Base-by-base conservation (phyloP, 805 yeast genomes). In the Metschnikowia hibisci region DNA sequence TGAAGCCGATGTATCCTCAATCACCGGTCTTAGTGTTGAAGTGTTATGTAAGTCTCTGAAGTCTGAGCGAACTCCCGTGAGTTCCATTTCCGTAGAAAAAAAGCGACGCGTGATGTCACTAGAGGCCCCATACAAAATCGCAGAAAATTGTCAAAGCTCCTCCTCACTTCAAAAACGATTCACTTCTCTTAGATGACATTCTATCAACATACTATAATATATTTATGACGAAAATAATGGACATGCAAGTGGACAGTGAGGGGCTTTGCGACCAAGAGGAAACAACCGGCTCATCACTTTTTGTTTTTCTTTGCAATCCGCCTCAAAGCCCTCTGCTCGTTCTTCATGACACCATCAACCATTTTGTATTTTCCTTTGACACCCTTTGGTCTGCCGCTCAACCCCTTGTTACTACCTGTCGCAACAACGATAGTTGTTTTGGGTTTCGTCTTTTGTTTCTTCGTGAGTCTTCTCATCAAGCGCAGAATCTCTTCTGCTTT, bases 341-440 rank as follows among this genome's bases (percentile, higher is more conserved):
- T 93, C 86, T 93, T 93, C 84, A 88, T 74, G 15, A 83, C 87
- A 74, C 98, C 98, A 68, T 93, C 99, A 55, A 93, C 98, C 99
- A 93, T 93, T 83, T 87, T 93, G 73, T 93, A 93, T 64, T 87
- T 89, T 69, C 99, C 99, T 66, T 82, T 88, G 54, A 93, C 81
- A 64, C 99, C 99, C 69, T 80, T 84, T 32, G 99, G 99, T 72
- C 99, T 84, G 43, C 99, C 99, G 54, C 86, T 73, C 41, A 90
- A 69, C 46, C 96, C 96, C 63, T 73, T 85, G 66, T 93, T 90
- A 29, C 72, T 63, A 58, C 98, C 98, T 39, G 73, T 69, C 8
- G 99, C 98, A 54, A 81, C 89, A 48, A 93, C 96, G 47, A 88
- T 77, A 1, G 95, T 87, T 31, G 88, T 87, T 75, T 84, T 82